Evolutionary conservation across 352 stramenopile genomes (phyloP), one percentile per base, ranked within the genome.

Genomic region (Phytophthora quininea): DNA sequence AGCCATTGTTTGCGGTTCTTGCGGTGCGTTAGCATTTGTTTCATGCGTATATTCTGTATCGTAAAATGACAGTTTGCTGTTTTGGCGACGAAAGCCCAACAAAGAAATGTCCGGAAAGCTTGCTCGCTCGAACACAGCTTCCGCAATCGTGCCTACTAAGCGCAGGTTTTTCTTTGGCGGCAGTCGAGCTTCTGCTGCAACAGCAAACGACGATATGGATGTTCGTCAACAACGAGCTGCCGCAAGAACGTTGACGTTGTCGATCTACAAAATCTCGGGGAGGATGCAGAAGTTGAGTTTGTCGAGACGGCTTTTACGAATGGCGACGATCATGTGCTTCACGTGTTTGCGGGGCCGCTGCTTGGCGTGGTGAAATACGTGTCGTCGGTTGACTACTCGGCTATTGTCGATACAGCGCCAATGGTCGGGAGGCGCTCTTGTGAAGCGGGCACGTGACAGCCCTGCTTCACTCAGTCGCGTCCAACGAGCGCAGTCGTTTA

Each of bases 91-190:
- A 15, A 43, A 93, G 84, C 80, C 82, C 14, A 86, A 89, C 49
- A 84, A 93, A 29, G 67, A 79, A 3, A 27, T 76, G 1, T 31
- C 54, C 38, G 54, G 60, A 10, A 47, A 84, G 62, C 32, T 81
- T 63, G 29, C 71, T 57, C 64, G 64, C n/a, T 73, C 69, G 7
- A 70, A 57, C 33, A 69, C 78, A 12, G 84, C 78, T 10, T 78
- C 71, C 10, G 71, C 62, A 0, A 76, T 82, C 19, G 64, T 73
- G 2, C 74, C 72, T 12, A 79, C 69, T 27, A 10, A 80, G 82
- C 5, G 79, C 77, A 6, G 68, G 83, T 91, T 93, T 67, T 89
- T 88, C 76, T 93, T 93, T 57, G 82, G 82, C 27, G 74, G 76
- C 0, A 88, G 68, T 42, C 71, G 64, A 61, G 50, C 64, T 29